Conservation (phyloP, 2,329 filamentous ascomycete genomes). For the Colletotrichum incanum region DNA sequence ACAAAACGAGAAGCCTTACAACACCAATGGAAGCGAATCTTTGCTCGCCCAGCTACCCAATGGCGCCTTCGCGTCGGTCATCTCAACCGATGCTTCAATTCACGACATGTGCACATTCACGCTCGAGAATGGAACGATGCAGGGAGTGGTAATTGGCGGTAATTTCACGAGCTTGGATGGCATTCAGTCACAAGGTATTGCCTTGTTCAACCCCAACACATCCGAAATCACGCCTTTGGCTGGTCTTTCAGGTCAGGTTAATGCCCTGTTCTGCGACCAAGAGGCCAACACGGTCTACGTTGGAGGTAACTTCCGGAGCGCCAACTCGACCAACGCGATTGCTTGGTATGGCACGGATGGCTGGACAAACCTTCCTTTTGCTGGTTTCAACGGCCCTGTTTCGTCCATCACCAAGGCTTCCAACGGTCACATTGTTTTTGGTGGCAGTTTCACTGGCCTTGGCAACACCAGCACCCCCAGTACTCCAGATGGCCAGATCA, state of each 20-base stretch:
- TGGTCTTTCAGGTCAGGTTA: conserved; percentile 88
- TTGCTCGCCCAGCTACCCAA: conserved; percentile 88
- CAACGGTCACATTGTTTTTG: conserved; percentile 91
- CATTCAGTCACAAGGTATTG: conserved; percentile 82
- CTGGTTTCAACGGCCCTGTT: conserved; percentile 94
- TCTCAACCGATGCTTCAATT: conserved; percentile 87
- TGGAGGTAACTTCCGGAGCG: conserved; percentile 86
- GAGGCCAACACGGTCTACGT: conserved; percentile 87
- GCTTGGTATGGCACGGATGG: conserved; percentile 79
- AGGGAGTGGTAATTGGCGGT: conserved; percentile 88
- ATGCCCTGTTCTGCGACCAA: conserved; percentile 85
- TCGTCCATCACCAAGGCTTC: conserved; percentile 85
- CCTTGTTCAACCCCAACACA: conserved; percentile 83
- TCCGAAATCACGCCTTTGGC: conserved; percentile 79
- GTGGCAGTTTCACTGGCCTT: conserved; percentile 89
- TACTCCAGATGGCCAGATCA: conserved; percentile 80
- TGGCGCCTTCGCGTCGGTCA: conserved; percentile 82
- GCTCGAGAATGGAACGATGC: conserved; percentile 74
- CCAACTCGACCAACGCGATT: conserved; percentile 91
- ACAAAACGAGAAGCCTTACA: conserved; percentile 79
- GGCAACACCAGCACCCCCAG: conserved; percentile 83
- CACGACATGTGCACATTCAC: conserved; percentile 89
- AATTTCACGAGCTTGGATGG: conserved; percentile 95
- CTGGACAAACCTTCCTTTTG: conserved; percentile 89
- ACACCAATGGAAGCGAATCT: conserved; percentile 84